phyloP scores from a whole-genome alignment of 345 rosid species.

The Salix caprea region DNA sequence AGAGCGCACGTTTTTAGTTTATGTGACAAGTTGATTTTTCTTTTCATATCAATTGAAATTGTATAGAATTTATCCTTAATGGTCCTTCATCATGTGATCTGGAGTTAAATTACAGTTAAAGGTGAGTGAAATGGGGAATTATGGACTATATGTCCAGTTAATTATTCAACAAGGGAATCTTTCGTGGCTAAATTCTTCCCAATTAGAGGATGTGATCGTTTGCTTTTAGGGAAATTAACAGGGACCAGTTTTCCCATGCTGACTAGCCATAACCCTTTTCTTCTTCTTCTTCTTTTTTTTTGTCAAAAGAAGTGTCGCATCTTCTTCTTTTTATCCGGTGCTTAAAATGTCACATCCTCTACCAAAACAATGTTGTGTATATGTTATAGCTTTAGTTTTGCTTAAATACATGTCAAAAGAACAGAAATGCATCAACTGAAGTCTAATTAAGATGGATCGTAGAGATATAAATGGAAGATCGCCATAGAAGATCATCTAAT shows the following conservation, averaged over 20 bases:
- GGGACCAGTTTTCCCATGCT: neutral
- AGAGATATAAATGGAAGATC: neutral
- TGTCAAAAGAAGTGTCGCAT: neutral
- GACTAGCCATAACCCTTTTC: neutral
- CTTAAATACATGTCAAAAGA: neutral
- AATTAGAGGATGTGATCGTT: neutral
- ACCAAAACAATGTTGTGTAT: neutral
- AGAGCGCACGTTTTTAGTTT: neutral
- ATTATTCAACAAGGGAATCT: neutral
- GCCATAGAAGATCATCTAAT: neutral
- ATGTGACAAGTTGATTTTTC: neutral
- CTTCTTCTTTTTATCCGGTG: neutral
- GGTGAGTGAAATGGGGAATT: too few species aligned
- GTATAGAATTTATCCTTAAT: neutral
- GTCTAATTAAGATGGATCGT: neutral
- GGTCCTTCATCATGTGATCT: too few species aligned
- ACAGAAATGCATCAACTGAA: neutral
- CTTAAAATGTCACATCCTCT: neutral
- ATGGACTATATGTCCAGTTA: neutral
- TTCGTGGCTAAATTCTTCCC: neutral
- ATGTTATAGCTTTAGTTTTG: neutral
- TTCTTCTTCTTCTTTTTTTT: neutral
- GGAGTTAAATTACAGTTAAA: too few species aligned
- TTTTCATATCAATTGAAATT: neutral
- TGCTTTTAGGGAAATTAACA: neutral